phyloP scores from a whole-genome alignment of 805 yeast species.

The Kodamaea nitidulidarum region DNA sequence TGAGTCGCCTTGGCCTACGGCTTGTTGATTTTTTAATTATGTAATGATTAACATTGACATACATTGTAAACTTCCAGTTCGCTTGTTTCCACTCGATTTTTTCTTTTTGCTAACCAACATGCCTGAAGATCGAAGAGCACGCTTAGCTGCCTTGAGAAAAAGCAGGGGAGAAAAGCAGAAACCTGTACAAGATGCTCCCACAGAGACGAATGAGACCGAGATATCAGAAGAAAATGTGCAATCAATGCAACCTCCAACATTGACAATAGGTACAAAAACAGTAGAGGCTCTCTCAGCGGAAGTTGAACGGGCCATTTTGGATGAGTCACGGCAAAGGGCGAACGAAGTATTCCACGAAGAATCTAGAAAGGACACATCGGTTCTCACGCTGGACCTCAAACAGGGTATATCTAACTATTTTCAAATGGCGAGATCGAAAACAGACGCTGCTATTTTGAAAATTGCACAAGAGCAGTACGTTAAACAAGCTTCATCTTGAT shows the following conservation, averaged over 20 bases:
- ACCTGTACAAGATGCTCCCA: background rate
- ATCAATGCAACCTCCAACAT: conserved; percentile 1
- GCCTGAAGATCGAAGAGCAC: conserved; percentile 5
- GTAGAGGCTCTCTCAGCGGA: conserved; percentile 25
- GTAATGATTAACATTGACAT: no score
- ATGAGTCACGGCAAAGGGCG: conserved; percentile 5
- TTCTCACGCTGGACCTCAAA: conserved; percentile 31
- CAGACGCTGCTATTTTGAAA: conserved; percentile 18
- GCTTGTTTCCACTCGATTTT: no score
- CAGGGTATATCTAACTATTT: conserved; percentile 23
- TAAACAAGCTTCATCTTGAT: background rate
- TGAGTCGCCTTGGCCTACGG: no score
- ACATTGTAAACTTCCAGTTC: no score
- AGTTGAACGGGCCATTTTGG: conserved; percentile 20
- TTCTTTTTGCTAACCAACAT: no score
- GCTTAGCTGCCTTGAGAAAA: conserved; percentile 8
- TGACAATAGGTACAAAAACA: conserved; percentile 16
- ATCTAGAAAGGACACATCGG: conserved; percentile 3
- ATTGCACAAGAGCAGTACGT: conserved; percentile 25
- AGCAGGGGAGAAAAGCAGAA: conserved; percentile 1
- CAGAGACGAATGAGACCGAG: background rate
- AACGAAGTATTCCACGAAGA: conserved; percentile 2
- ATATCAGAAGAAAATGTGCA: background rate
- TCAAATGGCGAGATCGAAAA: conserved; percentile 23
- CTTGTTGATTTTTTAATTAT: no score